Evolutionary conservation across 2,329 filamentous ascomycete species (phyloP).

Genomic region (Magnaporthales sp.): DNA sequence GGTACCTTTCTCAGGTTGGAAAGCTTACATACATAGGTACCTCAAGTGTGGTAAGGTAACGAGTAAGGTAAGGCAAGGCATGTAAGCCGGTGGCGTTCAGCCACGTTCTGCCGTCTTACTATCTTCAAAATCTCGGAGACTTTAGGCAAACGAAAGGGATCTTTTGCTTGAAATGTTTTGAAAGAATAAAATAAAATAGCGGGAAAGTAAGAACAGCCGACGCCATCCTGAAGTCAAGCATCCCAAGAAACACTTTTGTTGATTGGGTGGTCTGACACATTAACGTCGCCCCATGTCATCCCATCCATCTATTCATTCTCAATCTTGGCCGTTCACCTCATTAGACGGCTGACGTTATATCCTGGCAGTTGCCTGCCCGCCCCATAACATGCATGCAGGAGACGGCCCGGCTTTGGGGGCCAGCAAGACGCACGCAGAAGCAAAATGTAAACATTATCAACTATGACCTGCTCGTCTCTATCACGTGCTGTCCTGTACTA

Average conservation of each 20-base stretch:
- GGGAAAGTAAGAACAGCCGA: background rate
- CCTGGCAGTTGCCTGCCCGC: background rate
- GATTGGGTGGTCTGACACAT: background rate
- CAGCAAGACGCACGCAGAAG: background rate
- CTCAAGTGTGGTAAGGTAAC: background rate
- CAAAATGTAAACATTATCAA: constrained; percentile 1
- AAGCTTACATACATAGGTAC: background rate
- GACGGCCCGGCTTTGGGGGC: background rate
- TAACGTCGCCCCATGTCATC: background rate
- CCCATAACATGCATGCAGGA: background rate
- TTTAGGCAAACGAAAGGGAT: background rate
- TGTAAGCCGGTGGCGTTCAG: background rate
- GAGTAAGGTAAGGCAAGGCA: background rate
- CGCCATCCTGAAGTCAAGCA: background rate
- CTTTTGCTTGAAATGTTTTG: background rate
- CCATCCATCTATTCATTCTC: background rate
- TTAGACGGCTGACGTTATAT: background rate
- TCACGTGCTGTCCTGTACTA: background rate
- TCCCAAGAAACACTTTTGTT: background rate
- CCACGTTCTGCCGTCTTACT: background rate
- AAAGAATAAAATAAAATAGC: background rate
- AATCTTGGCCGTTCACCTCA: background rate
- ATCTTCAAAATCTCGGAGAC: background rate
- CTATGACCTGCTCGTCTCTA: background rate
- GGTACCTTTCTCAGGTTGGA: background rate